These are phyloP conservation scores for Paramecium primaurelia DNA, from an alignment of 73 alveolate species.

Conservation along the genomic window DNA sequence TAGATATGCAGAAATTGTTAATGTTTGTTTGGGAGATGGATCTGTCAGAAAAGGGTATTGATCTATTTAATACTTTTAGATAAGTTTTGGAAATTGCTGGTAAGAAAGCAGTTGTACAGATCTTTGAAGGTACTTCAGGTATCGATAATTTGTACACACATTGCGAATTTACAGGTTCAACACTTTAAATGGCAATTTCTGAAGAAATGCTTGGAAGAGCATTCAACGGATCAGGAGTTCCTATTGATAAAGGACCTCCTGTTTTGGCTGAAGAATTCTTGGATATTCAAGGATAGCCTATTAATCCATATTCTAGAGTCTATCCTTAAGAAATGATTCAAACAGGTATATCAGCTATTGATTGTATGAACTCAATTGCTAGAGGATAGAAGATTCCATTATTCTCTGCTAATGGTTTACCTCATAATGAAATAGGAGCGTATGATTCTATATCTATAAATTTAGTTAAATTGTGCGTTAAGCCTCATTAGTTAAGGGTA, in stretches of 20 bases:
- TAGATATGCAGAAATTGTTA: slow-evolving; percentile 94
- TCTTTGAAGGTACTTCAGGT: slow-evolving; percentile 99
- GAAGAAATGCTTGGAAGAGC: slow-evolving; percentile 99
- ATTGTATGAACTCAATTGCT: slow-evolving; percentile 99
- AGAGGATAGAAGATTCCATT: slow-evolving; percentile 99
- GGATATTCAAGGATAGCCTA: slow-evolving; percentile 98
- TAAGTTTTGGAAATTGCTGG: slow-evolving; percentile 99
- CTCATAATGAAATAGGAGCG: slow-evolving; percentile 99
- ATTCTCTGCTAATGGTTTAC: slow-evolving; percentile 95
- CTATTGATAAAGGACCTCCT: slow-evolving; percentile 99
- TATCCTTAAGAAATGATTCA: slow-evolving; percentile 97
- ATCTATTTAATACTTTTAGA: not conserved
- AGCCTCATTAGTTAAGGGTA: slow-evolving; percentile 98
- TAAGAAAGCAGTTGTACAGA: slow-evolving; percentile 97
- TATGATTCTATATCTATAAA: not conserved
- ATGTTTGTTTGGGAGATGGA: slow-evolving; percentile 98
- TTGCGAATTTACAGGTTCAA: slow-evolving; percentile 98
- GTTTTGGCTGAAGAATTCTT: slow-evolving; percentile 99
- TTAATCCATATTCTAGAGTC: slow-evolving; percentile 96
- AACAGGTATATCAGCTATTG: slow-evolving; percentile 99
- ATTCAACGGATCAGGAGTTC: slow-evolving; percentile 99
- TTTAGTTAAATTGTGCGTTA: slow-evolving; percentile 95
- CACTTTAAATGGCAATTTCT: slow-evolving; percentile 97
- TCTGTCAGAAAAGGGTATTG: slow-evolving; percentile 92
- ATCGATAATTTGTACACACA: slow-evolving; percentile 95